A percentile compares a stretch with the other conserved stretches of the same genome.
Evolutionary conservation across 768 basidiomycete species (phyloP).

Genomic region (Serendipita vermifera): DNA sequence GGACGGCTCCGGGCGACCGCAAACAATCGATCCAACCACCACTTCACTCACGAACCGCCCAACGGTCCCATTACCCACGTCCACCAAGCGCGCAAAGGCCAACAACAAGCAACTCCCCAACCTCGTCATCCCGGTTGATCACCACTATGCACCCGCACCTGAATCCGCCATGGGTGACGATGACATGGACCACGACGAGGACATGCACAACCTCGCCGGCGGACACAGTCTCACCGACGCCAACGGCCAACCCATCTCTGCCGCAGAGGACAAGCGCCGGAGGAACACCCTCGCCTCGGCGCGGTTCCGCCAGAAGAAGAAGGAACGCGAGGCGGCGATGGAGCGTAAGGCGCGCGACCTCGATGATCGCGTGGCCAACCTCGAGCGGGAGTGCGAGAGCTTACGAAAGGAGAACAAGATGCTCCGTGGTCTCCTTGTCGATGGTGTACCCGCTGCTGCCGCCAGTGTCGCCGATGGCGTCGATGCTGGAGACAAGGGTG

Average conservation of each 20-base stretch:
- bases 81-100: background rate
- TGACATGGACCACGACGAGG: constrained; percentile 17
- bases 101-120: background rate
- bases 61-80: background rate
- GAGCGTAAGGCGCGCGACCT: constrained; percentile 78
- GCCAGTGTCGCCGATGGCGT: background rate
- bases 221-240: constrained; percentile 3
- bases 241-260: constrained; percentile 27
- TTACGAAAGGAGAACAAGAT: constrained; percentile 83
- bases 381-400: constrained; percentile 85
- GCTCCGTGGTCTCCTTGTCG: constrained; percentile 81
- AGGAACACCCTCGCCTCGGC: constrained; percentile 88
- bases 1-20: background rate
- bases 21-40: background rate
- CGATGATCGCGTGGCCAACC: constrained; percentile 58
- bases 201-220: constrained; percentile 9
- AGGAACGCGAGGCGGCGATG: constrained; percentile 82
- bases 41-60: background rate
- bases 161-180: constrained; percentile 24
- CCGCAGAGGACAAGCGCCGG: constrained; percentile 82
- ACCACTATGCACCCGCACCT: constrained; percentile 17
- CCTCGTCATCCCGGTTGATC: constrained; percentile 7
- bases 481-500: background rate
- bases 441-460: constrained; percentile 48
- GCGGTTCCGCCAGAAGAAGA: constrained; percentile 90